These are phyloP conservation scores for Hymenoscyphus infarciens DNA, from an alignment of 2,329 filamentous ascomycete species.

Conservation along the genomic window DNA sequence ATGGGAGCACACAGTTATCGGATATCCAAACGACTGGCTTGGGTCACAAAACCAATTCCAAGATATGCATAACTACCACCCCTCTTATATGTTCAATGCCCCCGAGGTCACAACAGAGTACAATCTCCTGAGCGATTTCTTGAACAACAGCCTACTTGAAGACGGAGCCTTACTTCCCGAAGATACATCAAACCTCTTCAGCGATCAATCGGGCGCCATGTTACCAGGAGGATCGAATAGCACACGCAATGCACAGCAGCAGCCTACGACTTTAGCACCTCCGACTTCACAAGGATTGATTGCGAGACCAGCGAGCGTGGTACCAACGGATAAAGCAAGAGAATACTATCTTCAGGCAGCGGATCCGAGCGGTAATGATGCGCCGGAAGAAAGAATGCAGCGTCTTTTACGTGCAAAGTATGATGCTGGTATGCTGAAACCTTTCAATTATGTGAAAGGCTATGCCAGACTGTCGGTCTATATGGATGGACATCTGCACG, in stretches of 20 bases:
- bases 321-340: constrained; percentile 59
- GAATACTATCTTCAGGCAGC: constrained; percentile 98
- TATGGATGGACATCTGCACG: constrained; percentile 83
- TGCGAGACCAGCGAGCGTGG: constrained; percentile 56
- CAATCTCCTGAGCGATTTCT: constrained; percentile 92
- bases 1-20: constrained; percentile 60
- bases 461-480: constrained; percentile 88
- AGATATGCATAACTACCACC: constrained; percentile 91
- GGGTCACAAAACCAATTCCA: constrained; percentile 73
- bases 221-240: constrained; percentile 46
- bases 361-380: constrained; percentile 82
- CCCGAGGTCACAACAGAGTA: constrained; percentile 96
- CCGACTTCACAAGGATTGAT: constrained; percentile 51
- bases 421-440: constrained; percentile 88
- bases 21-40: constrained; percentile 80
- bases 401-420: constrained; percentile 93
- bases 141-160: constrained; percentile 87
- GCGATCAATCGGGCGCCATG: constrained; percentile 51
- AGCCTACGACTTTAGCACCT: constrained; percentile 18
- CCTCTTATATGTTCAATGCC: constrained; percentile 91
- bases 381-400: constrained; percentile 91
- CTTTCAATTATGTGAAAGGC: constrained; percentile 98
- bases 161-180: constrained; percentile 70
- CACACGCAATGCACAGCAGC: constrained; percentile 36
- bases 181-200: constrained; percentile 59